phyloP scores from a whole-genome alignment of 192 early-diverging fungal genomes.

The Haplosporangium gracile region DNA sequence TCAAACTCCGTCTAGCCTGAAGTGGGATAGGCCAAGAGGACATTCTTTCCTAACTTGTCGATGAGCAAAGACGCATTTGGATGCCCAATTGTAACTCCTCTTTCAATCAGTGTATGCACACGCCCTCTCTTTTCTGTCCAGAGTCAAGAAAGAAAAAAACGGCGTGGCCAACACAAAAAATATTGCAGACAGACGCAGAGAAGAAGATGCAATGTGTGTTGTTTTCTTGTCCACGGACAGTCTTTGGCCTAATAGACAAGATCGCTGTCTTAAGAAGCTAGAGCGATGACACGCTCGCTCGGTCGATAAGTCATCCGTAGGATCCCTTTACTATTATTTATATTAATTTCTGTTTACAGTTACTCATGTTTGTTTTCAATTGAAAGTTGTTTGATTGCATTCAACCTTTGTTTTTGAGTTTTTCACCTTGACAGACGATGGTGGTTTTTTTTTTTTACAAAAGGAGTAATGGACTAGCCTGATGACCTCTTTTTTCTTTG shows the following conservation, averaged over 20 bases:
- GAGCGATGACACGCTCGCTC: background rate
- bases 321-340: background rate
- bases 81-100: background rate
- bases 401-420: background rate
- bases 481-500: background rate
- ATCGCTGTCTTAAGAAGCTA: background rate
- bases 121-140: background rate
- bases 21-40: background rate
- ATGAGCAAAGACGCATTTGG: background rate
- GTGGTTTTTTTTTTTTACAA: background rate
- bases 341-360: background rate
- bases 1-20: background rate
- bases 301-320: background rate
- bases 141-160: background rate
- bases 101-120: background rate
- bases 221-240: background rate
- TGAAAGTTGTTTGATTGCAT: background rate
- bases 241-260: background rate
- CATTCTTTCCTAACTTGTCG: conserved; percentile 3
- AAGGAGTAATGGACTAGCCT: background rate
- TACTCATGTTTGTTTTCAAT: background rate
- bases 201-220: background rate
- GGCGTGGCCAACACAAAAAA: background rate
- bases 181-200: background rate
- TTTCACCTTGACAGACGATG: background rate